Evolutionary conservation across 305 asterid species (phyloP), one percentile per base, ranked within the genome.

Genomic region (Fraxinus sp.): DNA sequence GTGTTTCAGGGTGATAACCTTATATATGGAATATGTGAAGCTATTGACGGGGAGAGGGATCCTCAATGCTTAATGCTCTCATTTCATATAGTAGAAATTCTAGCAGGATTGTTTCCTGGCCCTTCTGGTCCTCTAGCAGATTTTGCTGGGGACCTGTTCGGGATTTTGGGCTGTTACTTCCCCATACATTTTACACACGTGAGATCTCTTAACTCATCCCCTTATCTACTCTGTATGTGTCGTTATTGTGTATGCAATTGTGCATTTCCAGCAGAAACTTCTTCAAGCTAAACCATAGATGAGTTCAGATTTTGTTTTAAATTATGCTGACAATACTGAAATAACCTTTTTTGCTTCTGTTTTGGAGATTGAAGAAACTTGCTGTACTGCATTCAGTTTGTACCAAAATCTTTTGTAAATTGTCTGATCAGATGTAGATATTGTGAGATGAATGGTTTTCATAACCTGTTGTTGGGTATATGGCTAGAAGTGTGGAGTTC

Each of bases 121-220:
- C 84, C 92, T 73, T 87, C 92, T 81, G 93, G 97, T 43, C 92
- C 97, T 57, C 86, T 94, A 49, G 94, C 88, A 81, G 87, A 86
- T 81, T 90, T 85, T 85, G 96, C 96, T 2, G 92, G 86, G 74
- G 98, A 92, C 66, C 86, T 95, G 75, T 95, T 95, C 1, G 98
- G 89, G 70, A 84, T 92, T 82, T 82, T 96, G 85, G 97, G 98
- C 84, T 78, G 94, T 82, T 96, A 94, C 91, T 96, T 92, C 83
- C 99, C 99, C 37, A 90, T 96, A 84, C 97, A 92, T 89, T 94
- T 94, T 88, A 93, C 97, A 39, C 98, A 96, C 82, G 99, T 96
- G 89, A 93, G 95, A 80, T 86, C 85, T 84, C 87, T 76, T 77
- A 82, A 78, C 80, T 82, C 77, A 16, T 13, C 71, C 77, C 75